Evolutionary conservation across 371 early-diverging fungal genomes (phyloP).

Genomic region (Circinella minor): DNA sequence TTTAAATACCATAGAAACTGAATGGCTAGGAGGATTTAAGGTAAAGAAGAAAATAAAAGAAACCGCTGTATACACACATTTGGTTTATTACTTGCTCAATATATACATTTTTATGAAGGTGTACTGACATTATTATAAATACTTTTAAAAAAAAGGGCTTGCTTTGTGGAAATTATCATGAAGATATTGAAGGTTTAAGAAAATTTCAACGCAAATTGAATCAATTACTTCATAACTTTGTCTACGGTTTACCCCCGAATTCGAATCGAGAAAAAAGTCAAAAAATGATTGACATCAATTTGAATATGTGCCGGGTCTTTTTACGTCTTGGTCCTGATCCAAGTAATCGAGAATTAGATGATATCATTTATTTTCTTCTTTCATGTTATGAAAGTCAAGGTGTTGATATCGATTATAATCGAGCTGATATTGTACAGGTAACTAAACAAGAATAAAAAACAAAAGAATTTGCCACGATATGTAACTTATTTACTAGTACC

Average conservation of each 20-base stretch:
- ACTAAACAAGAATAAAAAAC: neutral
- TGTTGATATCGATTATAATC: conserved; percentile 48
- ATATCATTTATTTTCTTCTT: conserved; percentile 72
- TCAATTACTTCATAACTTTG: conserved; percentile 19
- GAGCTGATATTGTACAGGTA: conserved; percentile 61
- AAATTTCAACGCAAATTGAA: conserved; percentile 29
- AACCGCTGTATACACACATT: no score
- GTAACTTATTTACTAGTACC: neutral
- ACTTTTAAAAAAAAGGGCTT: conserved; percentile 20
- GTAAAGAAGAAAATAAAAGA: conserved; percentile 20
- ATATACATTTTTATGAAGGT: no score
- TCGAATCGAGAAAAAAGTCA: conserved; percentile 5
- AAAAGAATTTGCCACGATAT: neutral
- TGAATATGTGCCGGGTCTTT: conserved; percentile 61
- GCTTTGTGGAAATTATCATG: conserved; percentile 27
- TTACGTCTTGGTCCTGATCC: conserved; percentile 62
- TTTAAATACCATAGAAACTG: conserved; percentile 65
- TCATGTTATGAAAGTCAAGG: conserved; percentile 66
- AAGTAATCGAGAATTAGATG: conserved; percentile 58
- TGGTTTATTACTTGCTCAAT: no score
- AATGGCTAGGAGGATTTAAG: conserved; percentile 86
- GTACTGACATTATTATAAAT: no score
- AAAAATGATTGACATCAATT: conserved; percentile 46
- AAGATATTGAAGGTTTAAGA: conserved; percentile 23
- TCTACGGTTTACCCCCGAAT: conserved; percentile 13